Evolutionary conservation across 345 rosid species (phyloP).

Genomic region (Eucalyptus cladocalyx): DNA sequence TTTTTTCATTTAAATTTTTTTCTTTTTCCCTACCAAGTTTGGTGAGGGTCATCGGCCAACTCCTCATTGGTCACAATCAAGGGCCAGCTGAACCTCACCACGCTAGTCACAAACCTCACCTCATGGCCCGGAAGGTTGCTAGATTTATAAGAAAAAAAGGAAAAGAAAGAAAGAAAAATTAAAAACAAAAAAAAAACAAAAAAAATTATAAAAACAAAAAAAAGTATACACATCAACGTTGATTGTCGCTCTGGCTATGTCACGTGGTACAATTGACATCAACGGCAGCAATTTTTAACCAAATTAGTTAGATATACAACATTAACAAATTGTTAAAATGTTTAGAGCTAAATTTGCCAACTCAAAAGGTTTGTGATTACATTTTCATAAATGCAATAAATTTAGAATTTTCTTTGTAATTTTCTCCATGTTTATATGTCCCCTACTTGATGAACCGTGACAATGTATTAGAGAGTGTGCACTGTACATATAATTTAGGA

Average conservation of each 20-base stretch:
- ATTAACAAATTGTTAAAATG: fast-evolving
- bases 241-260: fast-evolving
- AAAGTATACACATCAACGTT: fast-evolving
- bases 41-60: fast-evolving
- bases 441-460: not conserved
- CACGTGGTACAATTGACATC: fast-evolving
- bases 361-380: fast-evolving
- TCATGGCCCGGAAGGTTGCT: fast-evolving
- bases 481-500: not conserved
- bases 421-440: not conserved
- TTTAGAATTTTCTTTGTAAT: too few relatives aligned
- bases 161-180: too few relatives aligned
- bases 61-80: not conserved
- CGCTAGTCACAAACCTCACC: fast-evolving
- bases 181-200: fast-evolving
- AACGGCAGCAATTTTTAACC: fast-evolving
- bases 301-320: fast-evolving
- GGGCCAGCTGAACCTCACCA: fast-evolving
- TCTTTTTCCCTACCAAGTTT: not conserved
- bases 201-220: too few relatives aligned
- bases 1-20: too few relatives aligned
- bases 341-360: fast-evolving
- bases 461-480: not conserved
- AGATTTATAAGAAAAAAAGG: fast-evolving
- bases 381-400: not conserved